Evolutionary conservation across 352 stramenopile species (phyloP).

Genomic region (Phytophthora parvispora): DNA sequence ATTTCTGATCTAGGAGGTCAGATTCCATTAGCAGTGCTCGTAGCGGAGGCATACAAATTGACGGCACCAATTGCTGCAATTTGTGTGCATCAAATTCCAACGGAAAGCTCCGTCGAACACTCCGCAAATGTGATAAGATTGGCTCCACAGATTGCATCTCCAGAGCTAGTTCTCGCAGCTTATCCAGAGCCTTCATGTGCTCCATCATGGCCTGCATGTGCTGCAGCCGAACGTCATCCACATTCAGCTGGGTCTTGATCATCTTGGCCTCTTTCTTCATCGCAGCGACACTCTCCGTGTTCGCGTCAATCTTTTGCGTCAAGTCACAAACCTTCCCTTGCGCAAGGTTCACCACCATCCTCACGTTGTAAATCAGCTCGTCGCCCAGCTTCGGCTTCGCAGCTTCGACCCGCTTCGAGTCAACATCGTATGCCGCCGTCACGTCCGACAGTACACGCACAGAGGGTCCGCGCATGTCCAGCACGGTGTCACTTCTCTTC

Average conservation of each 20-base stretch:
- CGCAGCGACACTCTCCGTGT: conserved; percentile 51
- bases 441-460: conserved; percentile 81
- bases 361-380: conserved; percentile 94
- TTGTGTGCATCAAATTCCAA: conserved; percentile 84
- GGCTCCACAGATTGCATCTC: conserved; percentile 49
- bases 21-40: conserved; percentile 54
- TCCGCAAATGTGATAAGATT: conserved; percentile 51
- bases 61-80: conserved; percentile 74
- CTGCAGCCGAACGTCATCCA: conserved; percentile 61
- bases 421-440: conserved; percentile 71
- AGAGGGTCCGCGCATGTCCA: conserved; percentile 92
- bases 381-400: conserved; percentile 85
- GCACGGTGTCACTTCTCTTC: conserved; percentile 74
- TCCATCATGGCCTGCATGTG: conserved; percentile 60
- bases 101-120: conserved; percentile 57
- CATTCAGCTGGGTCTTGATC: conserved; percentile 65
- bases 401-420: conserved; percentile 48
- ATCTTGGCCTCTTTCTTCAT: conserved; percentile 81
- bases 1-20: conserved; percentile 48
- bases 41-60: conserved; percentile 70
- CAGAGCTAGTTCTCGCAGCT: conserved; percentile 39
- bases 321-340: conserved; percentile 84
- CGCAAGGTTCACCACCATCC: conserved; percentile 88
- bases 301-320: conserved; percentile 74
- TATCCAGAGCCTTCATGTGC: conserved; percentile 54